Base-by-base conservation (phyloP, 176 grass and related monocot species). In the Oropetium thomaeum region DNA sequence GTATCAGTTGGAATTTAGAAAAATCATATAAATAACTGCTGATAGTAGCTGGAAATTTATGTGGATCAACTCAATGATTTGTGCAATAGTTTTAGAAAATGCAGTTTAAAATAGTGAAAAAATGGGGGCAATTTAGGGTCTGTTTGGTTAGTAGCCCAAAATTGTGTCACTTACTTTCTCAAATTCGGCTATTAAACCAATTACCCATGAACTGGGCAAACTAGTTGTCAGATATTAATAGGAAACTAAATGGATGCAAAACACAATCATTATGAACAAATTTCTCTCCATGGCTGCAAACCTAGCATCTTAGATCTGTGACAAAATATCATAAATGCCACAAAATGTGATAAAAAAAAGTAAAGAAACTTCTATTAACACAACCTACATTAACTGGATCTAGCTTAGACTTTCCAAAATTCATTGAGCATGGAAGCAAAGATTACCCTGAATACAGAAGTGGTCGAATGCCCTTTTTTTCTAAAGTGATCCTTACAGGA, bases 401-500 rank as follows among this genome's bases (percentile, higher is more conserved):
- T 57, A 62, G 44, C 10, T 77, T 77, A 57, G 62, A 59, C 11
- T 25, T 53, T 17, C n/a, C n/a, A 77, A 35, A 71, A 60, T 47
- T 14, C 32, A 57, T 14, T 26, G 48, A 37, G 8, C 10, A 17
- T 15, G n/a, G 1, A 69, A 52, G 48, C 22, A 83, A 82, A 51
- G 33, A 40, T 74, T 89, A 96, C 88, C 65, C 85, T 87, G 44
- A 79, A 88, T 76, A 91, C 62, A 69, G 92, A 96, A 29, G 54
- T 88, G 60, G 80, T 86, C 15, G 43, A 84, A 32, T 48, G 72
- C 5, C 74, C 72, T 75, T 78, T 89, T 58, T 70, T 84, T 78
- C 70, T 29, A 48, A 96, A 84, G 29, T 86, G 70, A 20, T 84
- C 82, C 68, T 81, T 91, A 35, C 88, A 96, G 34, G 92, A 96